Evolutionary conservation across 345 rosid species (phyloP).

Genomic region (Viola odorata): DNA sequence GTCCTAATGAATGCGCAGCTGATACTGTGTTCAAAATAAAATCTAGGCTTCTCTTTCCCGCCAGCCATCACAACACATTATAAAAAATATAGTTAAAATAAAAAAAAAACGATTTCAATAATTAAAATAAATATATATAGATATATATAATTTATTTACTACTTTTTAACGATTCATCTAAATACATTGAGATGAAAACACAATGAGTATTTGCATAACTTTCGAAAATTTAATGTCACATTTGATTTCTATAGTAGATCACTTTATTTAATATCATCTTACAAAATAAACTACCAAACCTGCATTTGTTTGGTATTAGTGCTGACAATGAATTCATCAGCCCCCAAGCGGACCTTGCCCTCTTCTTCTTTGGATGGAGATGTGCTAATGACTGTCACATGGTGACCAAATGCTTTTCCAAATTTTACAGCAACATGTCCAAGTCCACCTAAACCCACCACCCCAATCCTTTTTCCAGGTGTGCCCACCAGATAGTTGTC

Average conservation of each 20-base stretch:
- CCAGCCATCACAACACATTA: slow-evolving; percentile 17
- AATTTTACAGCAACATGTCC: slow-evolving; percentile 55
- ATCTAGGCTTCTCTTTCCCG: slow-evolving; percentile 38
- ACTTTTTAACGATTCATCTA: too few relatives aligned
- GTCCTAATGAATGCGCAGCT: slow-evolving; percentile 44
- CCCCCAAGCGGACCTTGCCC: slow-evolving; percentile 46
- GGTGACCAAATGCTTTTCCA: slow-evolving; percentile 54
- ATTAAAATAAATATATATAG: too few relatives aligned
- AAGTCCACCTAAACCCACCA: slow-evolving; percentile 50
- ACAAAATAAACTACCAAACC: too few relatives aligned
- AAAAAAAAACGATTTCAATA: too few relatives aligned
- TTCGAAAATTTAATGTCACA: too few relatives aligned
- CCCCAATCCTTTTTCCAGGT: slow-evolving; percentile 36
- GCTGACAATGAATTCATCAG: slow-evolving; percentile 50
- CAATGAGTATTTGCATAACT: too few relatives aligned
- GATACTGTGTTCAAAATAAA: slow-evolving; percentile 54
- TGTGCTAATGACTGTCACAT: slow-evolving; percentile 56
- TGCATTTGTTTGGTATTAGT: slow-evolving; percentile 36
- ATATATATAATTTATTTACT: too few relatives aligned
- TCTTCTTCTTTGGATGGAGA: slow-evolving; percentile 50
- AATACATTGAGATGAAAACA: too few relatives aligned
- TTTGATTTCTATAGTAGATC: too few relatives aligned
- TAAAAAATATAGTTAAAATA: background rate
- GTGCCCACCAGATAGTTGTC: slow-evolving; percentile 32
- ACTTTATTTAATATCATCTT: too few relatives aligned